These are phyloP conservation scores for Sporothrix phasma DNA, from an alignment of 2,329 filamentous ascomycete genomes.

Conservation along the genomic window DNA sequence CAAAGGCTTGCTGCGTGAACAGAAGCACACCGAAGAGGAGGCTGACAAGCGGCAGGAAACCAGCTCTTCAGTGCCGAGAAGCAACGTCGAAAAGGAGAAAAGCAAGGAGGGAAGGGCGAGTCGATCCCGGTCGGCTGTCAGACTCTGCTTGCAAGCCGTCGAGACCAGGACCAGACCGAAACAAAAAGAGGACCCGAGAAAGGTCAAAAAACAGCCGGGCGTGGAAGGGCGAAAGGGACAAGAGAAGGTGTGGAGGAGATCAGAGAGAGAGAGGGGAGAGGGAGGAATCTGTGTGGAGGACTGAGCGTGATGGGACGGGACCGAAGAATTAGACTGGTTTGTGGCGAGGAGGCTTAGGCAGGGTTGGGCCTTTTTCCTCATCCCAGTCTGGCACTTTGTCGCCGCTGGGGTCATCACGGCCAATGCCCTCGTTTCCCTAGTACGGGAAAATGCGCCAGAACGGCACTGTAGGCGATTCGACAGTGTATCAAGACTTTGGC, in stretches of 20 bases:
- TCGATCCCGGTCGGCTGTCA: background rate
- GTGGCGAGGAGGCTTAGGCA: background rate
- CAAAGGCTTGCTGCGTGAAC: background rate
- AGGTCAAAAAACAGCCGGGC: background rate
- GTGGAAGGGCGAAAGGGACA: background rate
- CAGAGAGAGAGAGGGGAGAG: too few relatives aligned
- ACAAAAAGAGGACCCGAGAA: background rate
- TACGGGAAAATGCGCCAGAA: background rate
- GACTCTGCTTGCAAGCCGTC: background rate
- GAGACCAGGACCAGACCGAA: background rate
- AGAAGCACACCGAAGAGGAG: background rate
- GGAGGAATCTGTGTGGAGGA: too few relatives aligned
- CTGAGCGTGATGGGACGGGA: constrained; percentile 22
- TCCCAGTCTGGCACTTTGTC: background rate
- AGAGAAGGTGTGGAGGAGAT: constrained; percentile 18
- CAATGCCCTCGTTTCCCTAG: constrained; percentile 2
- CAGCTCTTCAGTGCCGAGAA: background rate
- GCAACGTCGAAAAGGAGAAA: too few relatives aligned
- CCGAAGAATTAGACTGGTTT: too few relatives aligned
- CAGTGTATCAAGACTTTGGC: background rate
- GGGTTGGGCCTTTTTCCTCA: background rate
- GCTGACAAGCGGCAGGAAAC: background rate
- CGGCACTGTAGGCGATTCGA: background rate
- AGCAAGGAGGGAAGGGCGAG: background rate
- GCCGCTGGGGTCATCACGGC: background rate